Evolutionary conservation across 345 rosid genomes (phyloP).

Genomic region (Psidium guajava): DNA sequence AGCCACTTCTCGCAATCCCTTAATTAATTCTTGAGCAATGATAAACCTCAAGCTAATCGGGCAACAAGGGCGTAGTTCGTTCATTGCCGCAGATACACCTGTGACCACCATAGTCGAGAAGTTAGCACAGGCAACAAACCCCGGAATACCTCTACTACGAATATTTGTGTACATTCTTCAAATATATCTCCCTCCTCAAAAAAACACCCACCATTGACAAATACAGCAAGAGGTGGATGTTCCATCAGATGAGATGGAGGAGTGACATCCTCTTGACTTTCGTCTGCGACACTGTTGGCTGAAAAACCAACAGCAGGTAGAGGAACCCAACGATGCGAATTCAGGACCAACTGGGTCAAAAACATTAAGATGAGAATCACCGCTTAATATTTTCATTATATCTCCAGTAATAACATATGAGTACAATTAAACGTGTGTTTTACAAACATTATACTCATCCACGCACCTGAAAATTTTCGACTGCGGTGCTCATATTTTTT

Average conservation of each 20-base stretch:
- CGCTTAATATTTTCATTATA: not conserved
- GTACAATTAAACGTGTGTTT: not conserved
- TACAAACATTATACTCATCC: not conserved
- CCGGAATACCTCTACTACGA: not conserved
- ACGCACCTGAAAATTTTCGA: slow-evolving; percentile 77
- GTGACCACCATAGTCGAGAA: not conserved
- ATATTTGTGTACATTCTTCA: not conserved
- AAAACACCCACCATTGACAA: slow-evolving; percentile 57
- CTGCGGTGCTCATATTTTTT: slow-evolving; percentile 73
- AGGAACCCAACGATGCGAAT: slow-evolving; percentile 98
- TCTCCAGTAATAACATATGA: not conserved
- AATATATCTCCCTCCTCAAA: not conserved
- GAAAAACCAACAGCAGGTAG: slow-evolving; percentile 85
- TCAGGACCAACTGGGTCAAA: slow-evolving; percentile 78
- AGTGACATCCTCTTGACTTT: slow-evolving; percentile 74
- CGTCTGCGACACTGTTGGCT: slow-evolving; percentile 43
- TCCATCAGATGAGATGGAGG: slow-evolving; percentile 96
- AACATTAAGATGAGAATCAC: not conserved
- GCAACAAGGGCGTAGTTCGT: slow-evolving; percentile 88
- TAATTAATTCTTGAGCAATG: slow-evolving; percentile 73
- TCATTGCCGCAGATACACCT: slow-evolving; percentile 95
- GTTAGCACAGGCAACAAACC: not conserved
- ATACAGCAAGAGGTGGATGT: slow-evolving; percentile 97
- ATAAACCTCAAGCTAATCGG: slow-evolving; percentile 71
- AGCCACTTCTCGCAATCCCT: slow-evolving; percentile 75